Evolutionary conservation across 2,329 filamentous ascomycete species (phyloP).

Genomic region (Colletotrichum theobromicola): DNA sequence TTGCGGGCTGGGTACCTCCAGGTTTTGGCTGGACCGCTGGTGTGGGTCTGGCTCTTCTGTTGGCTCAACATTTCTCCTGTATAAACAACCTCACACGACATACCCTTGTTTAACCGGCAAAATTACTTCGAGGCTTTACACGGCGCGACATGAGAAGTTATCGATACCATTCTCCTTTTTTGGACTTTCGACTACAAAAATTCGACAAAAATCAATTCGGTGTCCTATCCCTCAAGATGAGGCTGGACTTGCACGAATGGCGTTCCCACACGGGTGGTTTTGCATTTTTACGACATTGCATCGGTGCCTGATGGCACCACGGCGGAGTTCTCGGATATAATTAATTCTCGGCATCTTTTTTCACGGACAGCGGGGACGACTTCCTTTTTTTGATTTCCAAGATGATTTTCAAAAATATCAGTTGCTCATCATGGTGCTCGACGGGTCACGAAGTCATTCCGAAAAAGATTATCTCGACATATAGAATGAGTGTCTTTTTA

Average conservation of each 20-base stretch:
- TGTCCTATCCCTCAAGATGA: slow-evolving; percentile 34
- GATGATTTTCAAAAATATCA: slow-evolving; percentile 43
- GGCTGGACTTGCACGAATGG: slow-evolving; percentile 49
- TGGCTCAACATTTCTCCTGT: slow-evolving; percentile 38
- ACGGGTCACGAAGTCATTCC: slow-evolving; percentile 22
- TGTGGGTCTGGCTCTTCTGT: slow-evolving; percentile 34
- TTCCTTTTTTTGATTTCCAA: slow-evolving; percentile 34
- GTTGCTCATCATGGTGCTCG: slow-evolving; percentile 34
- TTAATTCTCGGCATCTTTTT: slow-evolving; percentile 29
- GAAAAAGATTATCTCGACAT: slow-evolving; percentile 53
- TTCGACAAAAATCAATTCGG: slow-evolving; percentile 21
- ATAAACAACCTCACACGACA: slow-evolving; percentile 57
- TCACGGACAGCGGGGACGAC: slow-evolving; percentile 38
- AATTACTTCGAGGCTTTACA: slow-evolving; percentile 26
- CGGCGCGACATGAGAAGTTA: slow-evolving; percentile 46
- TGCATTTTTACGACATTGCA: slow-evolving; percentile 53
- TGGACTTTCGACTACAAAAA: slow-evolving; percentile 22
- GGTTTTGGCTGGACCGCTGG: slow-evolving; percentile 27
- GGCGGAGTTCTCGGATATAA: slow-evolving; percentile 47
- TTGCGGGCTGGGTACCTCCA: slow-evolving; percentile 42
- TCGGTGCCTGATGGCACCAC: slow-evolving; percentile 46
- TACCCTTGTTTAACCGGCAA: slow-evolving; percentile 39
- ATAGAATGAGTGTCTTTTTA: slow-evolving; percentile 53
- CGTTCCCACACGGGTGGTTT: slow-evolving; percentile 44
- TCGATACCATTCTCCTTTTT: slow-evolving; percentile 49